Evolutionary conservation across 768 basidiomycete genomes (phyloP), one percentile per base, ranked within the genome.

Genomic region (Sporobolomyces pararoseus): DNA sequence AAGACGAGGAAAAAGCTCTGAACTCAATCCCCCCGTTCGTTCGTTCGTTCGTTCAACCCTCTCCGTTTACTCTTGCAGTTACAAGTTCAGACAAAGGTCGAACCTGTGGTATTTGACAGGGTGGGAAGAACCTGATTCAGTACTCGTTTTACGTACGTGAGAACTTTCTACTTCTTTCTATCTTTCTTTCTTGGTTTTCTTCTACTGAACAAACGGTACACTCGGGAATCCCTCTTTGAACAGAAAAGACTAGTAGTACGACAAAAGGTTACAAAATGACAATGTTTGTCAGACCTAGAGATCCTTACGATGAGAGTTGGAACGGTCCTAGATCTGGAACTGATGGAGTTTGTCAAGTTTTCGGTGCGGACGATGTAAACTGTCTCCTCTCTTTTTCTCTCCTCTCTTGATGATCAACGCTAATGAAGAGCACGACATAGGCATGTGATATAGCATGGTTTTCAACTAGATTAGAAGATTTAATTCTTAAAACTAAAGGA

Each of bases 101-200:
- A 88, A 95, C 79, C 90, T 94, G 78, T 91, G 89, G 89, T 98
- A 99, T 79, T 82, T 99, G 19, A 96, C 96, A 0, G 96, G 96
- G 16, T 96, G 96, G 76, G 86, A 91, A 66, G 95, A 98, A 78
- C 90, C 93, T 1, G 89, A 95, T 65, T 85, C 95, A 23, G 93
- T 90, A 0, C 82, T 98, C 50, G 83, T 97, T 46, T 83, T 99
- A 53, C 87, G 91, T 90, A 58, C 44, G 82, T n/a, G n/a, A n/a
- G n/a, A n/a, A n/a, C n/a, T n/a, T n/a, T n/a, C n/a, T n/a, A n/a
- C n/a, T n/a, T n/a, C n/a, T n/a, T n/a, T n/a, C n/a, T n/a, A n/a
- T n/a, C n/a, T n/a, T 65, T 54, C 7, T 23, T 23, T 12, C 42
- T 32, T 47, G 10, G 46, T 23, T 21, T 21, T 23, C 21, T 12